Evolutionary conservation across 108 stramenopile species (phyloP), one percentile per base, ranked within the genome.

Genomic region (Chaetoceros muelleri): DNA sequence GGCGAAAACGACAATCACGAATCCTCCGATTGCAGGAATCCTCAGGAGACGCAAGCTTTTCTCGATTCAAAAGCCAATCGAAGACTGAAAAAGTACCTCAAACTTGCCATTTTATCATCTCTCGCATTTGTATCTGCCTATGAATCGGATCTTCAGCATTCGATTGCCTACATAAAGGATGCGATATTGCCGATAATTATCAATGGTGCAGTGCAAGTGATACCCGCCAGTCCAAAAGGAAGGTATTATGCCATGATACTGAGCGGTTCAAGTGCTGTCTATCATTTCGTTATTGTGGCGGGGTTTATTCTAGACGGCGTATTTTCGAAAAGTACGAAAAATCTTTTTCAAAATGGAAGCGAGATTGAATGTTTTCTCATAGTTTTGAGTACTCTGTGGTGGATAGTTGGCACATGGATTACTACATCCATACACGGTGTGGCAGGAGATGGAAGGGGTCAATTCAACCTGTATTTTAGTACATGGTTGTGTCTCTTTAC

Each of bases 401-500:
- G 87, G 87, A 56, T 76, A 25, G 48, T 82, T 2, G 79, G 76
- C 2, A 61, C 71, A 5, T 75, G 80, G 61, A 70, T 82, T 19
- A 73, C 80, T 52, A 88, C 87, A 1, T 54, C 67, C 1, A 69
- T 80, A 16, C 28, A 57, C 19, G 86, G 86, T 0, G 71, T 80
- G 24, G 82, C 82, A n/a, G 87, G 87, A 8, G 78, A 84, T 30
- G 82, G 79, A 2, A 82, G 73, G 52, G 79, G 65, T 21, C 79
- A 84, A 52, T 84, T 70, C 70, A 82, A 82, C 44, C 52, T 88
- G 2, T 88, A 88, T 47, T 88, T 69, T 49, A 61, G 57, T 18
- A 66, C 66, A 2, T 88, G 87, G 87, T 48, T 73, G 7, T 84
- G 81, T 58, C 58, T 48, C 2, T 73, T 64, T 49, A 57, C 67